Evolutionary conservation across 75 land plant genomes (phyloP).

Genomic region (Cupressus sempervirens): DNA sequence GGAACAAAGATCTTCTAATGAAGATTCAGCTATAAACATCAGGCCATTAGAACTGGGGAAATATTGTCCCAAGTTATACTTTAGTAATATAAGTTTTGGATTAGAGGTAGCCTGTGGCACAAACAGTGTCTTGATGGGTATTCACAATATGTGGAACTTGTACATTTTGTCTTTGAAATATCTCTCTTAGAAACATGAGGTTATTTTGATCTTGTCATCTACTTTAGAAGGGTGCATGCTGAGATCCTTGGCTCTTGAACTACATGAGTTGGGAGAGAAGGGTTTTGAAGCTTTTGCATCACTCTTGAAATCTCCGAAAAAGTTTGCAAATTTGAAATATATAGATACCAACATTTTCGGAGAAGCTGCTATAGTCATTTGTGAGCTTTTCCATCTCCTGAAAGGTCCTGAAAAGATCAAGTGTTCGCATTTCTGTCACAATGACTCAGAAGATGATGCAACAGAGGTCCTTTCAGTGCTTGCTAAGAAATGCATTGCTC

Average conservation of each 20-base stretch:
- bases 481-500: conserved; percentile 44
- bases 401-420: conserved; percentile 53
- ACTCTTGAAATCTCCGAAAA: conserved; percentile 26
- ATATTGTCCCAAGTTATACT: conserved; percentile 40
- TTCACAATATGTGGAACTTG: conserved; percentile 74
- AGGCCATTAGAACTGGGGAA: conserved; percentile 53
- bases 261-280: conserved; percentile 95
- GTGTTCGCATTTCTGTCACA: conserved; percentile 77
- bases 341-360: conserved; percentile 87
- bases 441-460: conserved; percentile 50
- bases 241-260: conserved; percentile 48
- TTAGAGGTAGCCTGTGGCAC: conserved; percentile 72
- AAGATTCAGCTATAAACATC: background rate
- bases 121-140: conserved; percentile 50
- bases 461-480: conserved; percentile 48
- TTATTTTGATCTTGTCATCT: no score
- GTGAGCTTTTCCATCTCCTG: conserved; percentile 75
- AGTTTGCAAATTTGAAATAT: conserved; percentile 72
- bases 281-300: conserved; percentile 72
- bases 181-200: conserved; percentile 8
- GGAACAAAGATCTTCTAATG: no score
- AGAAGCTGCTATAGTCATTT: conserved; percentile 84
- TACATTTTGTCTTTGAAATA: conserved; percentile 88
- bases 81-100: conserved; percentile 89
- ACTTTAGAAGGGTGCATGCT: no score